Evolutionary conservation across 1,284 basidiomycete species (phyloP), one percentile per base, ranked within the genome.

Genomic region (Apiotrichum domesticum): DNA sequence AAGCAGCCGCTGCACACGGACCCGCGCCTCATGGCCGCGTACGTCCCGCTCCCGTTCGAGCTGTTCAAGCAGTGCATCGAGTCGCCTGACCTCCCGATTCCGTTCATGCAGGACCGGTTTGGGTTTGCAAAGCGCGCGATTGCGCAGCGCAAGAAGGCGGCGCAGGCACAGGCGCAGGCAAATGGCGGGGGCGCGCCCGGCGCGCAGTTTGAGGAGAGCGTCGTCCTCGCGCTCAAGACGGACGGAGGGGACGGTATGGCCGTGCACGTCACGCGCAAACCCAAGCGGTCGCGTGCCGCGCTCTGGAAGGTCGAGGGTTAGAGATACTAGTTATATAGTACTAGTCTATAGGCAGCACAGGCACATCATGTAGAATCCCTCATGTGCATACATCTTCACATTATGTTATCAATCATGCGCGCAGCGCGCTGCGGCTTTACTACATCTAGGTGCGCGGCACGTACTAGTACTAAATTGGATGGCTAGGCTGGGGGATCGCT

Each of bases 71-170:
- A 54, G 9, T 65, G 66, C 51, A 59, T 74, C 50, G 75, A 76
- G 56, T 67, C 66, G 14, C 63, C 70, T 10, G 57, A 66, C 6
- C 58, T 75, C 9, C 67, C 69, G 9, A 69, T 77, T 35, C 58
- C 53, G 6, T 83, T 87, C 58, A 87, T 88, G 75, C 89, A 91
- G 71, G 83, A 84, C 58, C 85, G 90, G 51, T 93, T 91, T 78
- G 87, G 86, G 67, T 93, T 92, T 74, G 88, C 89, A 10, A 92
- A 92, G 76, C 87, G 89, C 62, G 87, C 85, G 9, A 87, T 92
- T 68, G 87, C 89, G 64, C 69, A 86, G 67, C 82, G 90, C 63
- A 92, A 89, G 75, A 77, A 78, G 65, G 80, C 80, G 64, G 80
- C 84, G 53, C 82, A 82, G 56, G 84, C 82, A 46, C 35, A 7